These are phyloP conservation scores for Glycine tomentella DNA, from an alignment of 306 rosid genomes.

Conservation along the genomic window DNA sequence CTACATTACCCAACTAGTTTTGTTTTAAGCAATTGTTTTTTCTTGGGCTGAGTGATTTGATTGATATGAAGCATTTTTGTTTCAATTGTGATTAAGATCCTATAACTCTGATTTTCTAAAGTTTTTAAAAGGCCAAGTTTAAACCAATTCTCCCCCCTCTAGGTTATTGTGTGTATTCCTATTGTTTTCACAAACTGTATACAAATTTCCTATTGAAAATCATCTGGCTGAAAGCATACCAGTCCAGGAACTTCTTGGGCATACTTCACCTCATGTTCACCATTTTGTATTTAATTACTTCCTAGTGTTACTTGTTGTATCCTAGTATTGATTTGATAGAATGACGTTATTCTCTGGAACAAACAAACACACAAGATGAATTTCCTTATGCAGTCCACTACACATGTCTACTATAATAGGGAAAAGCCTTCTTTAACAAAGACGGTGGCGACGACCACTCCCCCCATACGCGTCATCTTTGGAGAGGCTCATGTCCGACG, in stretches of 20 bases:
- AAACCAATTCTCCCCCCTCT: too few relatives aligned
- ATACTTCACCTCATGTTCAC: conserved; percentile 92
- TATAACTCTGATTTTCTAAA: too few relatives aligned
- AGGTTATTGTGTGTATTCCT: too few relatives aligned
- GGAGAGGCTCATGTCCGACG: conserved; percentile 72
- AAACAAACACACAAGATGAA: conserved; percentile 61
- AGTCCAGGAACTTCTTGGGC: conserved; percentile 96
- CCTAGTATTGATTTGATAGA: conserved; percentile 2
- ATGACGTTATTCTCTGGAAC: conserved; percentile 19
- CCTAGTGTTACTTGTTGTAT: conserved; percentile 25
- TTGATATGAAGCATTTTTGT: too few relatives aligned
- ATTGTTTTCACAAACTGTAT: too few relatives aligned
- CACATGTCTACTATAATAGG: conserved; percentile 59
- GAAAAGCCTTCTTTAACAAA: conserved; percentile 39
- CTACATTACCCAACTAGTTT: too few relatives aligned
- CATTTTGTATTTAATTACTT: conserved; percentile 39
- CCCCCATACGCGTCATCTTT: conserved; percentile 57
- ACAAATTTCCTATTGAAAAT: conserved; percentile 96
- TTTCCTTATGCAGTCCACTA: conserved; percentile 72
- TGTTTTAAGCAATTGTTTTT: too few relatives aligned
- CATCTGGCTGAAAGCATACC: conserved; percentile 98
- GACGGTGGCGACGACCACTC: background rate
- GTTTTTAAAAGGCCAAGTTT: too few relatives aligned
- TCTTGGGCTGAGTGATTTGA: too few relatives aligned
- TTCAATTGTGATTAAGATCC: too few relatives aligned